Evolutionary conservation across 768 basidiomycete species (phyloP).

Genomic region (Termitomyces heimii): DNA sequence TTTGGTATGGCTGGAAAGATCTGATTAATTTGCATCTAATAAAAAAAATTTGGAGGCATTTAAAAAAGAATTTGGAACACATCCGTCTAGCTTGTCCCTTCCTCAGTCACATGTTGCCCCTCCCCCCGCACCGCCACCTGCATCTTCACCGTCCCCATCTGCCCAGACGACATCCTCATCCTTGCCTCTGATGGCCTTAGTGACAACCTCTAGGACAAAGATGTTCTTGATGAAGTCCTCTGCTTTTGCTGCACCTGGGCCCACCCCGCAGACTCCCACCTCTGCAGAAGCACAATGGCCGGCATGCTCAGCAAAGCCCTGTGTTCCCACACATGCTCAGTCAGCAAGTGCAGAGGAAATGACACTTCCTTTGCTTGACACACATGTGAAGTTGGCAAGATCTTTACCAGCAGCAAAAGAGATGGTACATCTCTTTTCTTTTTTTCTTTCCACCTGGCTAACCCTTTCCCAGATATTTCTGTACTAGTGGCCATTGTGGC

Average conservation of each 20-base stretch:
- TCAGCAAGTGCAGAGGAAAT: conserved; percentile 44
- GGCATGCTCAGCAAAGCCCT: conserved; percentile 74
- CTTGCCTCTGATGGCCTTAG: conserved; percentile 77
- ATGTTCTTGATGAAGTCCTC: conserved; percentile 76
- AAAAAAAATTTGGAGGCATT: no score
- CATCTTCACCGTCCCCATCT: conserved; percentile 62
- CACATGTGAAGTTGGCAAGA: conserved; percentile 66
- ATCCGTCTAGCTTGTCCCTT: conserved; percentile 34
- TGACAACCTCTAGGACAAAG: conserved; percentile 87
- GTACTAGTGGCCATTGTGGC: conserved; percentile 32
- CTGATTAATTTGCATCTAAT: no score
- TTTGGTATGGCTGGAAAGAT: no score
- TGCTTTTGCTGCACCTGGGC: conserved; percentile 31
- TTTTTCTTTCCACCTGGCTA: not conserved
- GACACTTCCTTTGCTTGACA: conserved; percentile 85
- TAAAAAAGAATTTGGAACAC: no score
- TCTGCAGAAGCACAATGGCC: conserved; percentile 38
- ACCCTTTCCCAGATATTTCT: conserved; percentile 25
- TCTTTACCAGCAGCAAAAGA: conserved; percentile 76
- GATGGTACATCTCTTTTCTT: conserved; percentile 49
- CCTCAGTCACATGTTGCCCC: conserved; percentile 6
- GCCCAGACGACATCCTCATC: conserved; percentile 70
- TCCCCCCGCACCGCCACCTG: conserved; percentile 50
- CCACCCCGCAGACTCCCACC: not conserved
- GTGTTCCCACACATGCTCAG: conserved; percentile 69